Conservation (phyloP, 2,329 filamentous ascomycete genomes). For the Metarhizium guizhouense region DNA sequence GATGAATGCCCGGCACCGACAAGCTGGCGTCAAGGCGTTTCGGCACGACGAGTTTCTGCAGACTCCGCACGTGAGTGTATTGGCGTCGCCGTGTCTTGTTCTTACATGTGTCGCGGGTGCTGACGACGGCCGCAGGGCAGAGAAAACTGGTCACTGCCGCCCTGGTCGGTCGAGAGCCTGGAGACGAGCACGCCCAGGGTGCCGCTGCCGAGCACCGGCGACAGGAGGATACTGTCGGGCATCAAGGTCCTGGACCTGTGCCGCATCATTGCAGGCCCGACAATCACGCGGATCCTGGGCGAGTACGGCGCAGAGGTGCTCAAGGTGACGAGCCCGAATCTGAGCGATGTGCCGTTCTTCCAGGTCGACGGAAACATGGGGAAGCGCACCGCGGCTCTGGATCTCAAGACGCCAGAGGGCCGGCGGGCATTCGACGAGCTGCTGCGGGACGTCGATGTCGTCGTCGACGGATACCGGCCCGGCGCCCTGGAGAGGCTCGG, state of each 20-base stretch:
- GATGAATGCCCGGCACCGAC: slow-evolving; percentile 44
- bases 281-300: slow-evolving; percentile 61
- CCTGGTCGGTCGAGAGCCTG: slow-evolving; percentile 41
- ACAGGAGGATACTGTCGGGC: slow-evolving; percentile 38
- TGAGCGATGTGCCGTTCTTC: slow-evolving; percentile 66
- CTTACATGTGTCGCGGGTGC: too few relatives aligned
- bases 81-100: too few relatives aligned
- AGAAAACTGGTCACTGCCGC: slow-evolving; percentile 28
- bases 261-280: slow-evolving; percentile 68
- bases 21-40: slow-evolving; percentile 52
- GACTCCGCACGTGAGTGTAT: slow-evolving; percentile 32
- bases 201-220: slow-evolving; percentile 21
- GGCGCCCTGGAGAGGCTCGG: slow-evolving; percentile 55
- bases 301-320: slow-evolving; percentile 69
- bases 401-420: slow-evolving; percentile 48
- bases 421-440: slow-evolving; percentile 48
- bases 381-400: slow-evolving; percentile 56
- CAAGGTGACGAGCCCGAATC: slow-evolving; percentile 57
- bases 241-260: slow-evolving; percentile 68
- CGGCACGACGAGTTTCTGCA: slow-evolving; percentile 50
- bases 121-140: slow-evolving; percentile 31
- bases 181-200: slow-evolving; percentile 40
- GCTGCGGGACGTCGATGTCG: slow-evolving; percentile 52
- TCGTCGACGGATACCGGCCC: slow-evolving; percentile 61
- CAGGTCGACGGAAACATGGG: slow-evolving; percentile 66